phyloP scores from a whole-genome alignment of 2,329 filamentous ascomycete species.

The Apiospora arundinis region DNA sequence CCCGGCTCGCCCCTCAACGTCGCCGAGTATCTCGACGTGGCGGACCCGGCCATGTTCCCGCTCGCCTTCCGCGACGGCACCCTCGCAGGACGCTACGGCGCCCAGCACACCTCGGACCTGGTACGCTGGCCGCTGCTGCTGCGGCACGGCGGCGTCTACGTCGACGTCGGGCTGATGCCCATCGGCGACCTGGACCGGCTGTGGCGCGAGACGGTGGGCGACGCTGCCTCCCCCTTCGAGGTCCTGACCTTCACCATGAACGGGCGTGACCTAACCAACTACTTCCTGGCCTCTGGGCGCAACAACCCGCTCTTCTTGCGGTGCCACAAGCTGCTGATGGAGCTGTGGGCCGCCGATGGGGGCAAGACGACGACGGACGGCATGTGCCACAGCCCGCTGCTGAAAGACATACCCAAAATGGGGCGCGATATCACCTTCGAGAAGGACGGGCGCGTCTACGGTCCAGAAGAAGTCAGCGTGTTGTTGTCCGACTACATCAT shows the following conservation, averaged over 20 bases:
- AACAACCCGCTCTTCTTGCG: constrained; percentile 53
- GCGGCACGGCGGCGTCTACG: constrained; percentile 63
- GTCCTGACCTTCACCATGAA: constrained; percentile 53
- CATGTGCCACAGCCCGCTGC: constrained; percentile 54
- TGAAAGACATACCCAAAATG: constrained; percentile 51
- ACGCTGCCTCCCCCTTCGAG: constrained; percentile 53
- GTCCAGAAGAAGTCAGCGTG: constrained; percentile 44
- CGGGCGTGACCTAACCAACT: constrained; percentile 51
- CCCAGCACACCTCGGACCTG: constrained; percentile 63
- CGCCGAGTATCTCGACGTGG: constrained; percentile 53
- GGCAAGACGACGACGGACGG: constrained; percentile 57
- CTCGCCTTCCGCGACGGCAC: constrained; percentile 55
- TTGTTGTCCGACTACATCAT: constrained; percentile 63
- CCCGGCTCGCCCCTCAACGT: constrained; percentile 54
- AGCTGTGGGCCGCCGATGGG: constrained; percentile 52
- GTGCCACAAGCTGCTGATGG: constrained; percentile 57
- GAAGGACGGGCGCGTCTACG: constrained; percentile 22
- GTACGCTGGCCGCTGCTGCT: constrained; percentile 63
- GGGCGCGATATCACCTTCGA: constrained; percentile 35
- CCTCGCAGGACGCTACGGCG: constrained; percentile 55
- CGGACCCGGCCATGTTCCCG: constrained; percentile 52
- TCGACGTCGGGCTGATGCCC: constrained; percentile 62
- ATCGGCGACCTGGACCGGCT: constrained; percentile 62
- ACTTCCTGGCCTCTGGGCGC: constrained; percentile 49
- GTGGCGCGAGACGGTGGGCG: constrained; percentile 56